phyloP scores from a whole-genome alignment of 495 filamentous ascomycete genomes.

The Barbatosphaeria neglecta region DNA sequence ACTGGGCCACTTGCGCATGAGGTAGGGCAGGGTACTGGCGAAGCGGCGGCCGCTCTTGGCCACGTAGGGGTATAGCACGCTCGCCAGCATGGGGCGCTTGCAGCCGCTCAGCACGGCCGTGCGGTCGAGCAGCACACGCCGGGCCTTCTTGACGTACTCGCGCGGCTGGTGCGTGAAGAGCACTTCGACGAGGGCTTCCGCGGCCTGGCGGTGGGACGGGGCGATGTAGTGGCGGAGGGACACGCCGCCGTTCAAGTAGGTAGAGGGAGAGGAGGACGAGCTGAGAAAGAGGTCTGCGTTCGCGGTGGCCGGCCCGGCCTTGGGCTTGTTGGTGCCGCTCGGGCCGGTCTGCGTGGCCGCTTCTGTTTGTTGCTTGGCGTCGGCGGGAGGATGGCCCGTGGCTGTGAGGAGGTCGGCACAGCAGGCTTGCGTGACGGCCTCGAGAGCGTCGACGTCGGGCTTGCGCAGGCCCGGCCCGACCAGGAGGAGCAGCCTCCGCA shows the following conservation, averaged over 20 bases:
- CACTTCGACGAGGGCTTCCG: slow-evolving; percentile 43
- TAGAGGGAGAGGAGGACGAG: neutral
- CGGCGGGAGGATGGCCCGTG: slow-evolving; percentile 17
- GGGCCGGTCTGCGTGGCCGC: neutral
- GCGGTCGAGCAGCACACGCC: slow-evolving; percentile 63
- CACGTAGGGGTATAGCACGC: slow-evolving; percentile 62
- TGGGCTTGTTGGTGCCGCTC: slow-evolving; percentile 1
- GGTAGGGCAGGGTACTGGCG: slow-evolving; percentile 65
- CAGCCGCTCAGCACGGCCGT: slow-evolving; percentile 59
- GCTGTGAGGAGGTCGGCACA: slow-evolving; percentile 53
- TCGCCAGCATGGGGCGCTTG: slow-evolving; percentile 61
- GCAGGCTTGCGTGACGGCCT: slow-evolving; percentile 43
- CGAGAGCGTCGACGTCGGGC: slow-evolving; percentile 45
- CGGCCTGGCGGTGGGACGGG: slow-evolving; percentile 7
- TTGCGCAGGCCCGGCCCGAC: slow-evolving; percentile 55
- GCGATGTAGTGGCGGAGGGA: too few species aligned
- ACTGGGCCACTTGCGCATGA: slow-evolving; percentile 47
- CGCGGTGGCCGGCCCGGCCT: neutral
- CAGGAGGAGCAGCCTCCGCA: slow-evolving; percentile 43
- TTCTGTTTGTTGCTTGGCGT: slow-evolving; percentile 11
- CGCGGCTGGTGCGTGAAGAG: slow-evolving; percentile 50
- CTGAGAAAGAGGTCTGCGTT: neutral
- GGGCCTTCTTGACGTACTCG: slow-evolving; percentile 45
- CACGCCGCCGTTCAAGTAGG: neutral
- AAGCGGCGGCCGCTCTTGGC: slow-evolving; percentile 44